Base-by-base conservation (phyloP, 2,329 filamentous ascomycete species). In the Whalleya microplaca region DNA sequence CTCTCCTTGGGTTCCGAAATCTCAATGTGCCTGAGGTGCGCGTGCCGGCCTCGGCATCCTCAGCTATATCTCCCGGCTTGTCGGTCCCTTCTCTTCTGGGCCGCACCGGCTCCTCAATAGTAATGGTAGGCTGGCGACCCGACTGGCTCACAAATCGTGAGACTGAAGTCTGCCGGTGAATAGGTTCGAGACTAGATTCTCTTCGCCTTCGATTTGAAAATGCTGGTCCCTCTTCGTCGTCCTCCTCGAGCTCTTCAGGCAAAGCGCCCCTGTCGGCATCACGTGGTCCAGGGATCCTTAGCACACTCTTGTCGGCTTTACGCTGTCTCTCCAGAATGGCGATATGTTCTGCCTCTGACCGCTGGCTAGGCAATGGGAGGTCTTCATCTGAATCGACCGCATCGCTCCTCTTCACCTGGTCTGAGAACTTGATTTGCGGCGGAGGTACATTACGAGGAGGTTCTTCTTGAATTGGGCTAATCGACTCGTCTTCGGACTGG, bases 221-320 rank as follows among this genome's bases (percentile, higher is more conserved):
- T 12, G 60, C 62, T n/a, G 55, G 61, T 8, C 59, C 62, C 2
- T 66, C 66, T 2, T 74, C 65, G 14, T 69, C 69, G 6, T 69
- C 70, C 16, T 72, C 71, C 3, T 74, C 70, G 1, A 86, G 73
- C 27, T 80, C 77, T 53, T 79, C 77, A 1, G 93, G 93, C 9
- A 87, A 79, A 58, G 91, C 82, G 21, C 94, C 95, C 48, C 86
- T 85, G 66, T 99, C 95, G 47, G 89, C 93, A 69, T 98, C 95
- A 65, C 93, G 82, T 1, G 95, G 95, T 19, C 93, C 93, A 0
- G 95, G 95, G 66, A 99, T 98, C 41, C 92, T 88, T 43, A 98
- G 77, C 0, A 92, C 86, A 51, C 86, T 88, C 53, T 90, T 87
- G 59, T 86, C 85, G 1, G 80, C 80, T 53, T 91, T 88, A 40